Percentiles rank a stretch among this genome's conserved stretches.
phyloP scores from a whole-genome alignment of 352 stramenopile species.

The Phytopythium boreale region DNA sequence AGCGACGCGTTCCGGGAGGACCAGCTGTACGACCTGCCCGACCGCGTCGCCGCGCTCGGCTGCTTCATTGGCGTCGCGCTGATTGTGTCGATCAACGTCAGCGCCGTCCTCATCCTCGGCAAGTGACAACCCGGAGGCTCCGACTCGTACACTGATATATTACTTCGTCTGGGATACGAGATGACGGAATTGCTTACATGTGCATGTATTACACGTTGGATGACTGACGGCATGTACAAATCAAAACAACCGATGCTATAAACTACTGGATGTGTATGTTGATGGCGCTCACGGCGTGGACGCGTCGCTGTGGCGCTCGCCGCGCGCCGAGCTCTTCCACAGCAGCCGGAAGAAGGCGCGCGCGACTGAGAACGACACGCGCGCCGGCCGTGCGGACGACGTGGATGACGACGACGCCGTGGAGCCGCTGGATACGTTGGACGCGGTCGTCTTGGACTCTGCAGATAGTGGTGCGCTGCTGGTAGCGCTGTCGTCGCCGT shows the following conservation, averaged over 20 bases:
- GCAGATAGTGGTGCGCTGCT: not conserved
- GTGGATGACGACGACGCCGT: constrained; percentile 20
- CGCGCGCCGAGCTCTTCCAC: constrained; percentile 29
- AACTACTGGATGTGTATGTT: not conserved
- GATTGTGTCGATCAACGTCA: constrained; percentile 51
- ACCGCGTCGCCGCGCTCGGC: constrained; percentile 46
- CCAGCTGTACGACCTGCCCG: constrained; percentile 49
- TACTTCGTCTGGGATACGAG: not conserved
- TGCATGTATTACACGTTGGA: not conserved
- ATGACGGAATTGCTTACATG: not conserved
- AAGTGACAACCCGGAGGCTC: no score
- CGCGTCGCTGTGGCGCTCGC: constrained; percentile 2
- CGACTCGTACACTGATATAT: no score
- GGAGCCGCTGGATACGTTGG: not conserved
- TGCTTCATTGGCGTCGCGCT: constrained; percentile 43
- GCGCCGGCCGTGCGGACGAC: constrained; percentile 12
- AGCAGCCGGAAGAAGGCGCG: constrained; percentile 69
- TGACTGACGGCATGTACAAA: not conserved
- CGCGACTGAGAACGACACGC: constrained; percentile 60
- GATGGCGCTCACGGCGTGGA: constrained; percentile 3
- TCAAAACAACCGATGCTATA: not conserved
- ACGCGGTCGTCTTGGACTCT: not conserved
- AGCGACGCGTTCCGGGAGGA: constrained; percentile 71
- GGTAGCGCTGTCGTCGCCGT: constrained; percentile 12
- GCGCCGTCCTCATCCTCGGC: constrained; percentile 24